These are phyloP conservation scores for Kwoniella mangroviensis DNA, from an alignment of 768 basidiomycete species.

Conservation along the genomic window DNA sequence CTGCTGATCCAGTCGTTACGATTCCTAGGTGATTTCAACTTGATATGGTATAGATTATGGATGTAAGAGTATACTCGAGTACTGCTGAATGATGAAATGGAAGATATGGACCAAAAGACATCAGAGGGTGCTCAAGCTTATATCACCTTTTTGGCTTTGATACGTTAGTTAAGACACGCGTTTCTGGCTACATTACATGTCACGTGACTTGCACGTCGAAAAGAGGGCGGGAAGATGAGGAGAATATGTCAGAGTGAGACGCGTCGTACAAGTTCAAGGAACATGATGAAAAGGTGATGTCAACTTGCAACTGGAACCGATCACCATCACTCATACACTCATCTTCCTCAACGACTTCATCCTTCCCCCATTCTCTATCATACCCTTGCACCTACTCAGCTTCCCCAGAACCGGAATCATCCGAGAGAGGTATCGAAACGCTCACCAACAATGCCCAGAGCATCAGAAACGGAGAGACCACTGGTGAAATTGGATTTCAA, in stretches of 20 bases:
- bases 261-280: constrained; percentile 23
- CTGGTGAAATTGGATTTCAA: constrained; percentile 64
- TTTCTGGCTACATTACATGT: constrained; percentile 3
- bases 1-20: background rate
- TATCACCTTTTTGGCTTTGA: background rate
- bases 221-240: no score
- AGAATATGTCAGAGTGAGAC: background rate
- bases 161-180: background rate
- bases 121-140: background rate
- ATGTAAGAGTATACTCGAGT: background rate
- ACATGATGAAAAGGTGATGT: constrained; percentile 20
- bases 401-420: background rate
- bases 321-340: constrained; percentile 6
- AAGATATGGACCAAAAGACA: background rate
- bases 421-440: background rate
- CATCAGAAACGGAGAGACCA: constrained; percentile 1
- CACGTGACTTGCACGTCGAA: constrained; percentile 8
- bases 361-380: background rate
- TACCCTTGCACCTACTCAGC: background rate
- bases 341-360: background rate
- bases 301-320: constrained; percentile 5
- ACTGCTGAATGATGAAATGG: background rate
- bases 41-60: background rate
- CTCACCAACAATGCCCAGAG: constrained; percentile 6
- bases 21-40: background rate